Conservation (phyloP, 805 yeast species). For the Ogataea sp. region DNA sequence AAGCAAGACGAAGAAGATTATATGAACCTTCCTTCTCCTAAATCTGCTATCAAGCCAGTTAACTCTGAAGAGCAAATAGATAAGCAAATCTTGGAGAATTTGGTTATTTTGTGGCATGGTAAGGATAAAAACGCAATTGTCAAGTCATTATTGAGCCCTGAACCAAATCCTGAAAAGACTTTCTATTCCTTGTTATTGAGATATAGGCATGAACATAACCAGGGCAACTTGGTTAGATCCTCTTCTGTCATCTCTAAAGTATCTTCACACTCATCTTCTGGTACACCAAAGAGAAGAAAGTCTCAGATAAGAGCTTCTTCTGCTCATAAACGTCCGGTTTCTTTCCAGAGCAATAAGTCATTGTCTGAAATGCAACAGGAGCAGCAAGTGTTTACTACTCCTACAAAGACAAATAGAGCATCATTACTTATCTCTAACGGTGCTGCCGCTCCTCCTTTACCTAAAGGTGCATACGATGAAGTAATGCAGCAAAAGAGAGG, state of each 20-base stretch:
- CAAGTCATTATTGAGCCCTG: constrained; percentile 18
- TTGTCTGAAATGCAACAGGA: constrained; percentile 3
- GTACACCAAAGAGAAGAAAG: constrained; percentile 30
- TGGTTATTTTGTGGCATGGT: constrained; percentile 52
- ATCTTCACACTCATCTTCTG: constrained; percentile 16
- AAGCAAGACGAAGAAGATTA: constrained; percentile 22
- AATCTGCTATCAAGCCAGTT: constrained; percentile 43
- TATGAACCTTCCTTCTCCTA: constrained; percentile 44
- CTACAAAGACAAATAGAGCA: constrained; percentile 1
- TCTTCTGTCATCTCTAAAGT: constrained; percentile 23
- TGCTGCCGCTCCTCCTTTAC: constrained; percentile 5
- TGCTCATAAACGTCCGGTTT: constrained; percentile 38
- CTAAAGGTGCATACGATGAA: constrained; percentile 13
- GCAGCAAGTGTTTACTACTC: constrained; percentile 4
- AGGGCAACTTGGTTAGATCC: constrained; percentile 17
- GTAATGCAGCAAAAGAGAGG: constrained; percentile 10
- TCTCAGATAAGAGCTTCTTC: constrained; percentile 35
- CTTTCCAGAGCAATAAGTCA: constrained; percentile 28
- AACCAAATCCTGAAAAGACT: constrained; percentile 28
- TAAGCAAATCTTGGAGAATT: constrained; percentile 43
- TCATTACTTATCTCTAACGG: constrained; percentile 5
- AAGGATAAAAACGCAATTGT: constrained; percentile 31
- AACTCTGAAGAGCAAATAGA: constrained; percentile 41
- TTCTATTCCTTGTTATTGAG: constrained; percentile 27
- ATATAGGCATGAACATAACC: constrained; percentile 27